Percentiles rank a stretch among this genome's conserved stretches.
These are phyloP conservation scores for Chionographis japonica DNA, from an alignment of 106 monocot genomes.

Conservation along the genomic window DNA sequence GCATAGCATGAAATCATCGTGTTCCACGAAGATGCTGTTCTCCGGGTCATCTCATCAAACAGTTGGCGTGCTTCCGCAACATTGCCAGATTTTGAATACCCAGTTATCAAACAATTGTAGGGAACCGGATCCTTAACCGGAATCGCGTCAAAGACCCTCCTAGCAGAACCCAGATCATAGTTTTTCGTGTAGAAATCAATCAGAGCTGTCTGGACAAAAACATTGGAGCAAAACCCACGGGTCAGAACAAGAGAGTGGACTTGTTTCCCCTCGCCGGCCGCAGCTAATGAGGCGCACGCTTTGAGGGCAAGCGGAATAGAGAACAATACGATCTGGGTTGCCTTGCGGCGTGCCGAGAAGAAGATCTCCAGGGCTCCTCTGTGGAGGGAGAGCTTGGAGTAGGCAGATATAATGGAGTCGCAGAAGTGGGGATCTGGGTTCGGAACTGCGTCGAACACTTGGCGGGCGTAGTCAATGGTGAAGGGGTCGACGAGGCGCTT, in stretches of 20 bases:
- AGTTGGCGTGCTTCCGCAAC: conserved; percentile 43
- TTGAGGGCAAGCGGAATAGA: conserved; percentile 61
- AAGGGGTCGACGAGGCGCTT: conserved; percentile 10
- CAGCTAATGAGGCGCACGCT: conserved; percentile 43
- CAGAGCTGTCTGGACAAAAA: conserved; percentile 62
- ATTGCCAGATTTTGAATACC: conserved; percentile 64
- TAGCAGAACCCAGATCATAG: conserved; percentile 49
- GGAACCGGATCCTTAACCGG: conserved; percentile 64
- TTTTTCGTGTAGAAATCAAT: conserved; percentile 75
- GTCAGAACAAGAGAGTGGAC: conserved; percentile 45
- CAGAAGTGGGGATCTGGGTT: conserved; percentile 34
- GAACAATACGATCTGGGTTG: conserved; percentile 24
- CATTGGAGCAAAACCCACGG: conserved; percentile 40
- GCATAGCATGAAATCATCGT: conserved; percentile 87
- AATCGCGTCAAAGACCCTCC: conserved; percentile 48
- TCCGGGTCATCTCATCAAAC: conserved; percentile 65
- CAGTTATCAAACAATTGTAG: conserved; percentile 77
- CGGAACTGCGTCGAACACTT: conserved; percentile 58
- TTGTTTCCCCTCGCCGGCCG: conserved; percentile 34
- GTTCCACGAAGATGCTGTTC: conserved; percentile 78
- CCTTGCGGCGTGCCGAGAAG: conserved; percentile 31
- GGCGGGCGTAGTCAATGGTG: conserved; percentile 32
- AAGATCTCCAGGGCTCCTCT: conserved; percentile 26
- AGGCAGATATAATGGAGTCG: conserved; percentile 37
- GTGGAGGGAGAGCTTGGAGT: conserved; percentile 62